Conservation (phyloP, 495 filamentous ascomycete species). For the Aspergillus saccharolyticus region DNA sequence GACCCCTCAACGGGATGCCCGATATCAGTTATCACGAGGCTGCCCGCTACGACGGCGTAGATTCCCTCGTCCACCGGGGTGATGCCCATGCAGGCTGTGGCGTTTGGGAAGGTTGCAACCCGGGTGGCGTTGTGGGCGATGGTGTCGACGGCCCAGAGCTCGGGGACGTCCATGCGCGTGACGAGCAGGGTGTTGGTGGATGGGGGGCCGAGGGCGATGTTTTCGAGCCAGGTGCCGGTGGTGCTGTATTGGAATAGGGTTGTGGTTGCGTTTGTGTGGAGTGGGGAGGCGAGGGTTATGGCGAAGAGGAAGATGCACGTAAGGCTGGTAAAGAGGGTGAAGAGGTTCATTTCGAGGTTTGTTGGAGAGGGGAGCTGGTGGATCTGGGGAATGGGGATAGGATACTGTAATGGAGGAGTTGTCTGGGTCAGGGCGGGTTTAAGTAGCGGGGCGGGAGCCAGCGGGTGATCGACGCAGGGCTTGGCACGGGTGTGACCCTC, state of each 20-base stretch:
- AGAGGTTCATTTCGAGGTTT: too few species aligned
- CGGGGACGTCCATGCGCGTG: slow-evolving; percentile 30
- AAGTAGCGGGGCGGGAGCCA: too few species aligned
- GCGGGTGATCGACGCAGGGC: too few species aligned
- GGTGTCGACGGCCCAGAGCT: slow-evolving; percentile 37
- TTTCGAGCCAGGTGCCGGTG: slow-evolving; percentile 40
- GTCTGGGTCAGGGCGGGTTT: too few species aligned
- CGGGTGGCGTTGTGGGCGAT: slow-evolving; percentile 26
- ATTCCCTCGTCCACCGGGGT: slow-evolving; percentile 36
- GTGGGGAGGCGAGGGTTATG: not conserved
- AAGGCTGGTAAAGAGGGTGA: too few species aligned
- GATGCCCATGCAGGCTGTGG: slow-evolving; percentile 37
- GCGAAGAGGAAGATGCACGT: not conserved
- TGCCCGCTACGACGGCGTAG: slow-evolving; percentile 38
- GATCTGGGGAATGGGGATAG: too few species aligned
- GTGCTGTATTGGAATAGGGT: slow-evolving; percentile 24
- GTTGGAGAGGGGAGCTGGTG: too few species aligned
- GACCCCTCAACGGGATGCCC: not conserved
- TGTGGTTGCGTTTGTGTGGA: not conserved
- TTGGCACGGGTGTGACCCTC: too few species aligned
- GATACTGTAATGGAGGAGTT: too few species aligned
- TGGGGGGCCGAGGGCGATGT: slow-evolving; percentile 26
- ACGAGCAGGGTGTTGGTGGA: slow-evolving; percentile 31
- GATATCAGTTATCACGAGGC: slow-evolving; percentile 26
- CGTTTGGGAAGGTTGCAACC: slow-evolving; percentile 28